Percentiles rank a stretch among this genome's conserved stretches.
Conservation (phyloP, 331 rosid species). For the Quercus lobata region DNA sequence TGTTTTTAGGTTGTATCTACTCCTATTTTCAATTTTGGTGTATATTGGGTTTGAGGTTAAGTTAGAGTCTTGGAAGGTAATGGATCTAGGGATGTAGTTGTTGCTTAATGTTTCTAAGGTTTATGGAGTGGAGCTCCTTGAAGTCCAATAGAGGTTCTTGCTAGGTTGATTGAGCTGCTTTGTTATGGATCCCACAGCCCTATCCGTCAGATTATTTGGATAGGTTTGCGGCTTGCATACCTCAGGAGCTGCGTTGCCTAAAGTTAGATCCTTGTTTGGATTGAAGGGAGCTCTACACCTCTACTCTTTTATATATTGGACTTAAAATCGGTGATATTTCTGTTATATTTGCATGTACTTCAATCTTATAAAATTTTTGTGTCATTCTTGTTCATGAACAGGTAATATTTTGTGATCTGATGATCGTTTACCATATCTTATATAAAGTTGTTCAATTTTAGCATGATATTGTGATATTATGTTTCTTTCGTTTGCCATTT, state of each 20-base stretch:
- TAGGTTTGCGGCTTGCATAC: conserved; percentile 84
- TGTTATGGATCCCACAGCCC: conserved; percentile 86
- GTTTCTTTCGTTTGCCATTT: too few relatives aligned
- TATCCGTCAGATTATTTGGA: conserved; percentile 37
- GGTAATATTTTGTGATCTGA: too few relatives aligned
- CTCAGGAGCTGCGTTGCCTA: conserved; percentile 62
- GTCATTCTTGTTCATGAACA: too few relatives aligned
- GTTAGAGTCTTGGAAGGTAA: too few relatives aligned
- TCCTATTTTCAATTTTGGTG: too few relatives aligned
- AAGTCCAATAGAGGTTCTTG: conserved; percentile 72
- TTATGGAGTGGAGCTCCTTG: conserved; percentile 78
- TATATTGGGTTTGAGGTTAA: too few relatives aligned
- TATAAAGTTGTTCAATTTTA: too few relatives aligned
- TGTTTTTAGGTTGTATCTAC: too few relatives aligned
- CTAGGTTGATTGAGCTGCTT: conserved; percentile 83
- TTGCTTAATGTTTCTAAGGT: background rate
- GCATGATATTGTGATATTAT: too few relatives aligned
- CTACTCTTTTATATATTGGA: background rate
- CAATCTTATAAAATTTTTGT: too few relatives aligned
- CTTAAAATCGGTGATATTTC: background rate
- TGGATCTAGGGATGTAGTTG: background rate
- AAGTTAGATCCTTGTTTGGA: conserved; percentile 75
- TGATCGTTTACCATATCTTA: too few relatives aligned
- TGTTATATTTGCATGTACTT: too few relatives aligned
- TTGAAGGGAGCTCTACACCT: conserved; percentile 99